Evolutionary conservation across 1,139 yeast genomes (phyloP).

Genomic region (Magnusiomyces paraingens): DNA sequence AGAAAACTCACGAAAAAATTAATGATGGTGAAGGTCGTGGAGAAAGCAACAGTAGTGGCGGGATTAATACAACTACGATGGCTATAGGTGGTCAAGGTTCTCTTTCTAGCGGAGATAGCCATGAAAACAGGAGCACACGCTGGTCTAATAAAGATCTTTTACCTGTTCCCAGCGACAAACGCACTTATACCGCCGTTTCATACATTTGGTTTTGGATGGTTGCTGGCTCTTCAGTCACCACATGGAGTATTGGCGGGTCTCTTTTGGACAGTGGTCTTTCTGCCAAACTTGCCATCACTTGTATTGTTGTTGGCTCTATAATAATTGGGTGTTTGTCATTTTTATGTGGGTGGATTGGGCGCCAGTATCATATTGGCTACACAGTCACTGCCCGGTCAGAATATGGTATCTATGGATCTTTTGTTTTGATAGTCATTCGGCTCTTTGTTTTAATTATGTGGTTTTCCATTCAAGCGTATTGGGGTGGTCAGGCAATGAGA

Average conservation of each 20-base stretch:
- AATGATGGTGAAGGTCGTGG: not conserved
- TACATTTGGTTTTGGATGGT: constrained; percentile 25
- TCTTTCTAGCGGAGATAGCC: not conserved
- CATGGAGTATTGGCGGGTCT: constrained; percentile 21
- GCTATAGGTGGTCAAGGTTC: not conserved
- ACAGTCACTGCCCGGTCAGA: constrained; percentile 25
- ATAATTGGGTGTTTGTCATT: constrained; percentile 24
- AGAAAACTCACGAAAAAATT: not conserved
- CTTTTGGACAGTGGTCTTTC: constrained; percentile 18
- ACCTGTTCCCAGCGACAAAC: constrained; percentile 24
- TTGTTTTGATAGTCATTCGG: constrained; percentile 26
- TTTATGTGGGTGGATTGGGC: constrained; percentile 25
- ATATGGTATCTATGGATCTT: constrained; percentile 29
- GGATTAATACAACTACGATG: not conserved
- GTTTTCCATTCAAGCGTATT: constrained; percentile 28
- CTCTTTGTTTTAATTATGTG: constrained; percentile 26
- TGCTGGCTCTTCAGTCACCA: constrained; percentile 19
- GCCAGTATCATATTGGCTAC: constrained; percentile 25
- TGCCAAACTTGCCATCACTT: constrained; percentile 20
- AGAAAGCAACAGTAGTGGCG: not conserved
- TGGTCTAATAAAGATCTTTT: constrained; percentile 20
- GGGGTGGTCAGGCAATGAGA: constrained; percentile 27
- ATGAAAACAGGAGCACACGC: not conserved
- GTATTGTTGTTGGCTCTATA: constrained; percentile 23
- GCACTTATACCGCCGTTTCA: constrained; percentile 21